These are phyloP conservation scores for Tribonema minus DNA, from an alignment of 108 stramenopile species.

Conservation along the genomic window DNA sequence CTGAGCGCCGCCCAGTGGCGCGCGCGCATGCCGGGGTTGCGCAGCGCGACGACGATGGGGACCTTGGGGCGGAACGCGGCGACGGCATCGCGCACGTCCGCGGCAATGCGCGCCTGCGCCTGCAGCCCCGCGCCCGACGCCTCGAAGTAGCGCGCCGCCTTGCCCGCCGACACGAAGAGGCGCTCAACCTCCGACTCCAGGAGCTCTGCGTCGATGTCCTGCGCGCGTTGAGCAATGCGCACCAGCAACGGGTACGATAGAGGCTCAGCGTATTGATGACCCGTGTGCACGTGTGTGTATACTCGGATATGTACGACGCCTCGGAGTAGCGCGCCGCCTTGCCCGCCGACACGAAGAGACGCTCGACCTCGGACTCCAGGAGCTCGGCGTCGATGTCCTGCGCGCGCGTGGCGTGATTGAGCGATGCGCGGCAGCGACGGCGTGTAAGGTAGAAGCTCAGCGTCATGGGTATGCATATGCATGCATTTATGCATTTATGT, in stretches of 20 bases:
- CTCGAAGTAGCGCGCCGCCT: not conserved
- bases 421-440: conserved; percentile 59
- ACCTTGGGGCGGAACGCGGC: conserved; percentile 55
- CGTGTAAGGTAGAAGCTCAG: conserved; percentile 61
- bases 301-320: not conserved
- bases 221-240: conserved; percentile 55
- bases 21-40: conserved; percentile 63
- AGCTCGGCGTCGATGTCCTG: conserved; percentile 55
- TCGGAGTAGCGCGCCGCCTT: not conserved
- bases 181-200: too few species aligned
- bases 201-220: too few species aligned
- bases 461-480: conserved; percentile 50
- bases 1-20: conserved; percentile 62
- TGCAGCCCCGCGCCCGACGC: not conserved
- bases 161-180: too few species aligned
- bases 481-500: conserved; percentile 51
- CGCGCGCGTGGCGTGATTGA: conserved; percentile 11
- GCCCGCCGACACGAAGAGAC: not conserved
- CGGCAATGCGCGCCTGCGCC: conserved; percentile 52
- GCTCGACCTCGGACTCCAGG: conserved; percentile 51
- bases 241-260: conserved; percentile 61
- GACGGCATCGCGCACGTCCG: conserved; percentile 51
- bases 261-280: conserved; percentile 53
- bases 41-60: conserved; percentile 53
- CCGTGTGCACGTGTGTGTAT: conserved; percentile 48